Percentiles rank a stretch among this genome's conserved stretches.
Evolutionary conservation across 345 rosid genomes (phyloP).

Genomic region (Gossypium mustelinum): DNA sequence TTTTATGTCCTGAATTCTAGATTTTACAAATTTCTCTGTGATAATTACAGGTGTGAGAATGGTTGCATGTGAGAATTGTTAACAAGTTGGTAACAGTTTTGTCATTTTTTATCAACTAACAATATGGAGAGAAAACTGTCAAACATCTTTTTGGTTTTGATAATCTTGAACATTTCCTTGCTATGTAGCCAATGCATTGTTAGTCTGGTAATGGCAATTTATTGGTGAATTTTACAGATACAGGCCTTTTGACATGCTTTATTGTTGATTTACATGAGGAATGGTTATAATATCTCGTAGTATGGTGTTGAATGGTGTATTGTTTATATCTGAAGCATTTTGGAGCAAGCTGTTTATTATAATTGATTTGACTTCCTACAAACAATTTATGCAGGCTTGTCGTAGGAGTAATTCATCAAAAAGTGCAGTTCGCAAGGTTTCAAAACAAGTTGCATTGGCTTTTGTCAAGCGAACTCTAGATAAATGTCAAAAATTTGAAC

Average conservation of each 20-base stretch:
- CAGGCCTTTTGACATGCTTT: neutral
- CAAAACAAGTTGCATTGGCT: conserved; percentile 70
- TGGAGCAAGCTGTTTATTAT: neutral
- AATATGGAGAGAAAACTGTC: neutral
- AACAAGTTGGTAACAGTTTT: neutral
- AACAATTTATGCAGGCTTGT: conserved; percentile 50
- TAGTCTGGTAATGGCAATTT: neutral
- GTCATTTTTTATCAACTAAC: neutral
- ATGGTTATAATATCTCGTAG: neutral
- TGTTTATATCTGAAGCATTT: neutral
- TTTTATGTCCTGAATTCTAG: neutral
- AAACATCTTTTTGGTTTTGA: neutral
- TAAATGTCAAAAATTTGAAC: conserved; percentile 73
- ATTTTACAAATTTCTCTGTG: neutral
- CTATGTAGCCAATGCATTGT: neutral
- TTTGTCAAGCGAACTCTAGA: conserved; percentile 69
- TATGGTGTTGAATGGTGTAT: neutral
- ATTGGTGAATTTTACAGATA: neutral
- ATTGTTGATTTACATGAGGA: neutral
- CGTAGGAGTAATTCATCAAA: conserved; percentile 66
- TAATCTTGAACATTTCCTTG: neutral
- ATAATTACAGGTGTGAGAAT: neutral
- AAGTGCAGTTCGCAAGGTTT: conserved; percentile 56
- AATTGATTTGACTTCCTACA: neutral
- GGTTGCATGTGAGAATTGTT: neutral